A percentile compares a stretch with the other conserved stretches of the same genome.
phyloP scores from a whole-genome alignment of 306 rosid species.

The Chamaecrista fasciculata region DNA sequence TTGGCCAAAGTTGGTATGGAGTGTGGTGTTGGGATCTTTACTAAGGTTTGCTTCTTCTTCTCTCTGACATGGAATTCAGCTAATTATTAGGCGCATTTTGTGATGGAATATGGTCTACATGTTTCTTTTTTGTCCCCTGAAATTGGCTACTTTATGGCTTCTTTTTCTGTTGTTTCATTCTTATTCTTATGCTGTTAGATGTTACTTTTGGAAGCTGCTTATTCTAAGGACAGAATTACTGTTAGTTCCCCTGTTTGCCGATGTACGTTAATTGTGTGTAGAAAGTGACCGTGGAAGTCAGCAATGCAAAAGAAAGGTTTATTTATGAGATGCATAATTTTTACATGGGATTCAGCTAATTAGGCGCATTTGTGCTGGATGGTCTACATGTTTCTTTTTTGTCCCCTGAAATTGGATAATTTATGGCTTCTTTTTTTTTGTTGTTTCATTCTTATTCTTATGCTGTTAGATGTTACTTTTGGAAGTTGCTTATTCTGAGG shows the following conservation, averaged over 20 bases:
- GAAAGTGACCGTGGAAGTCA: not conserved
- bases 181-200: not conserved
- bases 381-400: not conserved
- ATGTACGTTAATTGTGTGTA: not conserved
- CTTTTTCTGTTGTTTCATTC: not conserved
- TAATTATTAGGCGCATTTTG: not conserved
- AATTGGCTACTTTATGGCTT: not conserved
- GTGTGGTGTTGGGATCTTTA: conserved; percentile 81
- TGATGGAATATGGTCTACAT: not conserved
- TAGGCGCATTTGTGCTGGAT: not conserved
- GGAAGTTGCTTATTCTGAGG: not conserved
- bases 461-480: not conserved
- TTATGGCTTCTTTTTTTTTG: not conserved
- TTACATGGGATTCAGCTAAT: too few species aligned
- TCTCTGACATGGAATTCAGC: too few species aligned
- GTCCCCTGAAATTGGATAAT: not conserved
- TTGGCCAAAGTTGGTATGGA: conserved; percentile 80
- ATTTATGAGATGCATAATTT: not conserved
- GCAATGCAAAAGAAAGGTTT: not conserved
- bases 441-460: not conserved
- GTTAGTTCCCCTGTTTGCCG: not conserved
- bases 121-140: too few species aligned
- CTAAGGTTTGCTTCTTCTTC: conserved; percentile 77
- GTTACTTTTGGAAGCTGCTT: not conserved
- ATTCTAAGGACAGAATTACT: not conserved